phyloP scores from a whole-genome alignment of 768 basidiomycete genomes.

The Calvatia gigantea region DNA sequence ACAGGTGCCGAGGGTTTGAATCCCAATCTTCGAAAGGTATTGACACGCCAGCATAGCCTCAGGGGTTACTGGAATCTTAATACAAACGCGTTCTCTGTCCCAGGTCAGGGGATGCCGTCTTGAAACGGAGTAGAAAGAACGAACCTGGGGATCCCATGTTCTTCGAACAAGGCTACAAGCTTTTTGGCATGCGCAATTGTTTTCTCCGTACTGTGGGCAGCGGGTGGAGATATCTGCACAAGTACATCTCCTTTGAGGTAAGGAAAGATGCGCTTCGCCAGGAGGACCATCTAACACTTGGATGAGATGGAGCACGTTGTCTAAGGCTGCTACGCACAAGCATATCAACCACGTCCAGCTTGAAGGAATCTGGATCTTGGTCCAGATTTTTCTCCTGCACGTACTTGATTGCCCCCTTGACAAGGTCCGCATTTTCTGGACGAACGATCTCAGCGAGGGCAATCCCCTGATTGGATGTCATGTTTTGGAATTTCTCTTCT shows the following conservation, averaged over 20 bases:
- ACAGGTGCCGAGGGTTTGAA: slow-evolving; percentile 52
- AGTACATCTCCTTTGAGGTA: slow-evolving; percentile 39
- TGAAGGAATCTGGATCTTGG: slow-evolving; percentile 21
- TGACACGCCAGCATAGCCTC: slow-evolving; percentile 49
- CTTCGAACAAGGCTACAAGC: slow-evolving; percentile 37
- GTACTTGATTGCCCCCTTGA: slow-evolving; percentile 29
- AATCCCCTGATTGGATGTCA: slow-evolving; percentile 51
- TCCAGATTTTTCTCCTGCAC: slow-evolving; percentile 17
- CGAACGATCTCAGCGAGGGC: slow-evolving; percentile 30
- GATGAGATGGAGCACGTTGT: not conserved
- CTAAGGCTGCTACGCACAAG: slow-evolving; percentile 25
- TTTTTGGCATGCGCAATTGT: slow-evolving; percentile 41
- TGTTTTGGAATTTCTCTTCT: slow-evolving; percentile 33
- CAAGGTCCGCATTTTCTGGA: slow-evolving; percentile 27
- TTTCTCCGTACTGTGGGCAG: slow-evolving; percentile 36
- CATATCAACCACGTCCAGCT: slow-evolving; percentile 33
- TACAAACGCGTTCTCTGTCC: slow-evolving; percentile 43
- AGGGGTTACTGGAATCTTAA: slow-evolving; percentile 58
- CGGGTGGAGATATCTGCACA: slow-evolving; percentile 39
- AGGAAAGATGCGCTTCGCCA: slow-evolving; percentile 41
- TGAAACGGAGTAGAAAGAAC: not conserved
- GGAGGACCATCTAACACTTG: slow-evolving; percentile 34
- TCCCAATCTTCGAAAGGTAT: slow-evolving; percentile 39
- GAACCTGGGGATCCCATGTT: slow-evolving; percentile 39
- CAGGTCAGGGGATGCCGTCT: not conserved